Evolutionary conservation across 2,329 filamentous ascomycete genomes (phyloP).

Genomic region (Xylariomycetidae sp.): DNA sequence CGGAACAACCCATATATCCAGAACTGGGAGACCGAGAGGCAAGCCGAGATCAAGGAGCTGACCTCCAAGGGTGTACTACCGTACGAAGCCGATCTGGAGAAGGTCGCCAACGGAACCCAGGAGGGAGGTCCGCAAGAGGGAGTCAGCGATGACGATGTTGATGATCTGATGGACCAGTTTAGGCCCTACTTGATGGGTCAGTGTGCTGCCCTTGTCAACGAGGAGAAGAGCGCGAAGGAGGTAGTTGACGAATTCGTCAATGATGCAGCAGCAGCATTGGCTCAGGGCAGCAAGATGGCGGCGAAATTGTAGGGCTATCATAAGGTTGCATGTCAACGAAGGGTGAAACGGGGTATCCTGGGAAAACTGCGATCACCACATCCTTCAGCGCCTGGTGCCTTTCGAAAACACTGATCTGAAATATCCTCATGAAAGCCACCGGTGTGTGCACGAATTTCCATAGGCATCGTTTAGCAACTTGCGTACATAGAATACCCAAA

Average conservation of each 20-base stretch:
- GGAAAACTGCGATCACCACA: no score
- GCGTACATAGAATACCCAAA: no score
- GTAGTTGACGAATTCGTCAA: slow-evolving; percentile 92
- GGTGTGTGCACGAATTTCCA: no score
- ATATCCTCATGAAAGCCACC: no score
- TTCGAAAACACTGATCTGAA: slow-evolving; percentile 1
- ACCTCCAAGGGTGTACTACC: slow-evolving; percentile 85
- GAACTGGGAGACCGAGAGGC: slow-evolving; percentile 93
- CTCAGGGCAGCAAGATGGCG: slow-evolving; percentile 61
- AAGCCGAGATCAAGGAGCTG: slow-evolving; percentile 84
- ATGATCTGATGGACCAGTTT: slow-evolving; percentile 79
- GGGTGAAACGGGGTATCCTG: no score
- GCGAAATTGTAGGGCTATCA: slow-evolving; percentile 57
- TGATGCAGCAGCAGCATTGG: slow-evolving; percentile 68
- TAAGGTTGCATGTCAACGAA: background rate
- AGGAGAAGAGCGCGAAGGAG: slow-evolving; percentile 83
- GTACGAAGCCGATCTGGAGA: slow-evolving; percentile 90
- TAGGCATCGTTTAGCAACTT: no score
- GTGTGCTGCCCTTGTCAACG: slow-evolving; percentile 86
- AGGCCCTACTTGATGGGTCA: slow-evolving; percentile 68
- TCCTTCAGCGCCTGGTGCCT: slow-evolving; percentile 1
- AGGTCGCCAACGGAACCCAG: slow-evolving; percentile 50
- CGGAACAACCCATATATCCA: slow-evolving; percentile 89
- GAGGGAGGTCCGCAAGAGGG: slow-evolving; percentile 42
- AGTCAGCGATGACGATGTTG: slow-evolving; percentile 60